These are phyloP conservation scores for Babesia microti DNA, from an alignment of 169 alveolate species.

Conservation along the genomic window DNA sequence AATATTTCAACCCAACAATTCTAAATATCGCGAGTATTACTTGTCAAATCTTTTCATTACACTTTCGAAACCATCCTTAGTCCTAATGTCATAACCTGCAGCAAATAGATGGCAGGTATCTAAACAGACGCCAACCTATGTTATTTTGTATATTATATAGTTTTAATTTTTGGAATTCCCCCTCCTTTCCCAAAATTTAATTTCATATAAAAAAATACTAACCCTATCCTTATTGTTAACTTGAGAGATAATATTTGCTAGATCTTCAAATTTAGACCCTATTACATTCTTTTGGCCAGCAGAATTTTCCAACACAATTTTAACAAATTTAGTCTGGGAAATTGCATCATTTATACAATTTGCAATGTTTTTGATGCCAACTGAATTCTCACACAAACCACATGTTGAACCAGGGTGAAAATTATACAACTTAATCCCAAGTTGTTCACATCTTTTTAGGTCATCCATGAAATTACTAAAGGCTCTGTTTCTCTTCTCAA, in stretches of 20 bases:
- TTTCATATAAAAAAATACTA: background rate
- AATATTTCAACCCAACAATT: conserved; percentile 64
- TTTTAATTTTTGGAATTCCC: background rate
- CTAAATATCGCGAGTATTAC: background rate
- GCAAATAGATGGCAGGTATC: conserved; percentile 84
- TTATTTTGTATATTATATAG: no score
- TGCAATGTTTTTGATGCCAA: conserved; percentile 63
- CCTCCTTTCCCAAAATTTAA: background rate
- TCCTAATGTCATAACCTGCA: conserved; percentile 77
- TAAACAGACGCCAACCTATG: conserved; percentile 74
- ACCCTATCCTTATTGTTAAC: conserved; percentile 68
- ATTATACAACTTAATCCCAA: conserved; percentile 70
- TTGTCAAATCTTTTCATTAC: conserved; percentile 68
- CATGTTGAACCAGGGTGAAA: conserved; percentile 80
- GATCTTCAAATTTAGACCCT: conserved; percentile 74
- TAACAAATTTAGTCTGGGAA: conserved; percentile 59
- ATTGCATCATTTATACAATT: conserved; percentile 65
- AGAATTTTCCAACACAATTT: conserved; percentile 73
- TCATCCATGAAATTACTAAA: conserved; percentile 72
- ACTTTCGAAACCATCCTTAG: conserved; percentile 55
- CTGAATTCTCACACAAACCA: conserved; percentile 57
- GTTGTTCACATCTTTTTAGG: conserved; percentile 69
- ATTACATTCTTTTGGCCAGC: conserved; percentile 78
- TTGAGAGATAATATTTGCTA: conserved; percentile 60
- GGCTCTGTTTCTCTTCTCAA: conserved; percentile 68